Percentiles rank a stretch among this genome's conserved stretches.
These are phyloP conservation scores for Prunus davidiana DNA, from an alignment of 306 rosid genomes.

Conservation along the genomic window DNA sequence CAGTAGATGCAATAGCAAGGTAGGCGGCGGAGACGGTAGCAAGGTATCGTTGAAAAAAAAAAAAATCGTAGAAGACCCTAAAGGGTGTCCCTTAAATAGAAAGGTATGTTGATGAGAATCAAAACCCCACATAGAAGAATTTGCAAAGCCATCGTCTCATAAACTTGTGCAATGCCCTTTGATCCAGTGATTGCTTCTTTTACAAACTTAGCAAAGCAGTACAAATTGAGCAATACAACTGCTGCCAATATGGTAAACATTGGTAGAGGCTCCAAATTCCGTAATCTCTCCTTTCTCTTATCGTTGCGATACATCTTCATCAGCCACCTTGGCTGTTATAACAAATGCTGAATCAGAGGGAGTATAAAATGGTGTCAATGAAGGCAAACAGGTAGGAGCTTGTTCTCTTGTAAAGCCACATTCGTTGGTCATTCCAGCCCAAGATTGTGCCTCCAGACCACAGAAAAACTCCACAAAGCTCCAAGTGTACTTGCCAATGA, in stretches of 20 bases:
- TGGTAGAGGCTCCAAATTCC: conserved; percentile 79
- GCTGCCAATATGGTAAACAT: conserved; percentile 59
- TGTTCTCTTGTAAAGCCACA: conserved; percentile 78
- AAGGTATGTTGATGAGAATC: conserved; percentile 60
- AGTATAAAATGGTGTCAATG: conserved; percentile 45
- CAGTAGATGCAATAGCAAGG: no score
- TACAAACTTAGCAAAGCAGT: conserved; percentile 48
- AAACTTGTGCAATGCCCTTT: conserved; percentile 21
- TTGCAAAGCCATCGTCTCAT: conserved; percentile 51
- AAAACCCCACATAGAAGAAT: conserved; percentile 49
- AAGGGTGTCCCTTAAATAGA: no score
- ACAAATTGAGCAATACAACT: conserved; percentile 55
- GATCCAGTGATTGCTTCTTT: conserved; percentile 33
- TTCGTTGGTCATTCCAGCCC: conserved; percentile 76
- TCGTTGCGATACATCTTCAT: conserved; percentile 54
- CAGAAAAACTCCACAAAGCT: conserved; percentile 63
- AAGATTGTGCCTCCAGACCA: conserved; percentile 55
- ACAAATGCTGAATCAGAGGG: conserved; percentile 41
- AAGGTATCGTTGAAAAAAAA: no score
- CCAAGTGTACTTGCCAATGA: conserved; percentile 33
- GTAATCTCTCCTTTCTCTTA: conserved; percentile 56
- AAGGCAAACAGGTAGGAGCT: conserved; percentile 65
- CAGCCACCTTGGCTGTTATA: conserved; percentile 64
- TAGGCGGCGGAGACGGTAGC: no score
- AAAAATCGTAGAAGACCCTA: no score